A percentile compares a stretch with the other conserved stretches of the same genome.
These are phyloP conservation scores for Paramarasmius palmivorus DNA, from an alignment of 1,284 basidiomycete genomes.

Conservation along the genomic window DNA sequence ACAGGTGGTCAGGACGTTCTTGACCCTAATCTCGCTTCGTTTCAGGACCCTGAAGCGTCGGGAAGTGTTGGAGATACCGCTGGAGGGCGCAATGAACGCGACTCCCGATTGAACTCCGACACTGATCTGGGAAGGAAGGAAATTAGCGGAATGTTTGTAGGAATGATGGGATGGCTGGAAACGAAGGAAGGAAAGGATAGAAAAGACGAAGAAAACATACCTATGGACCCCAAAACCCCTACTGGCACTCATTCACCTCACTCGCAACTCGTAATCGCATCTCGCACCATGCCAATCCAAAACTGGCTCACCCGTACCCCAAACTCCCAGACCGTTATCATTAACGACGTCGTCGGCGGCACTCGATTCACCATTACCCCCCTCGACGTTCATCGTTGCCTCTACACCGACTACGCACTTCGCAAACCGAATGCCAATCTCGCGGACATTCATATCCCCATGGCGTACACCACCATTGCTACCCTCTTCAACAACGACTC, in stretches of 20 bases:
- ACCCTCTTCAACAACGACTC: conserved; percentile 3
- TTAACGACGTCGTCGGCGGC: background rate
- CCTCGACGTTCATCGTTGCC: background rate
- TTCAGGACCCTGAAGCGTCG: background rate
- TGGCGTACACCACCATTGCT: background rate
- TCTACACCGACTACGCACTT: background rate
- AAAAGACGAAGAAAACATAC: background rate
- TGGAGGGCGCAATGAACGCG: background rate
- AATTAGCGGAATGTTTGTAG: background rate
- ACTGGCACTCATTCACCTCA: background rate
- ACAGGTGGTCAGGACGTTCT: background rate
- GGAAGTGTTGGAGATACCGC: background rate
- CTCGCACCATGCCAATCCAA: background rate
- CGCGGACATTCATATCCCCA: background rate
- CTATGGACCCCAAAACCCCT: too few species aligned
- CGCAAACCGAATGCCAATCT: background rate
- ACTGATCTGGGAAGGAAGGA: background rate
- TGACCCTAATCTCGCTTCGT: background rate
- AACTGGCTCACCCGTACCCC: background rate
- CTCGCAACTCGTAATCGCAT: background rate
- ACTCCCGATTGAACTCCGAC: background rate
- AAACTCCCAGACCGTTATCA: background rate
- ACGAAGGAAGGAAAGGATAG: background rate
- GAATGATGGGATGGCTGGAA: conserved; percentile 4
- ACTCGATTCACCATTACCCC: background rate